Conservation (phyloP, 192 early-diverging fungal species). For the Fimicolochytrium jonesii region DNA sequence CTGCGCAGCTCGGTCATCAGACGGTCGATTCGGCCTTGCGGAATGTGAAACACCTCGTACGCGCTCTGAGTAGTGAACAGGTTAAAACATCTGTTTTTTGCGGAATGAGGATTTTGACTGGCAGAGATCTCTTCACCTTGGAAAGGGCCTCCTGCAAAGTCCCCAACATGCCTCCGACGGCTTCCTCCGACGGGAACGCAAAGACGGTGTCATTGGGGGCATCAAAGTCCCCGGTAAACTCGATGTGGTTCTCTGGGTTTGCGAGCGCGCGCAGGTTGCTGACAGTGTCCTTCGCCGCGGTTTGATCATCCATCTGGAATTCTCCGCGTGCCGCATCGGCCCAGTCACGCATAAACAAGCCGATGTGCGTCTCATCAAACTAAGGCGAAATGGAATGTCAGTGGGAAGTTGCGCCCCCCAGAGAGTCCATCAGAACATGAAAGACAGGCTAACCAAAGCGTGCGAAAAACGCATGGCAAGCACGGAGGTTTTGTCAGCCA, state of each 20-base stretch:
- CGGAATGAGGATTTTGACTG: no score
- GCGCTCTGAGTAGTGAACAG: not conserved
- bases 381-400: not conserved
- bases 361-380: not conserved
- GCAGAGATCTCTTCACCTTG: no score
- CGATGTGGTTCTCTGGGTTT: not conserved
- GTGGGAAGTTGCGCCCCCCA: not conserved
- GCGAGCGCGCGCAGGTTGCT: no score
- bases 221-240: not conserved
- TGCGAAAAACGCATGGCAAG: slow-evolving; percentile 4
- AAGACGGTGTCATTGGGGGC: not conserved
- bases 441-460: not conserved
- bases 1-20: not conserved
- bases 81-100: no score
- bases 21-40: not conserved
- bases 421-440: not conserved
- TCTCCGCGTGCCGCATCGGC: not conserved
- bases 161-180: not conserved
- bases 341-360: slow-evolving; percentile 9
- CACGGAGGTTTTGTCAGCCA: not conserved
- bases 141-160: not conserved
- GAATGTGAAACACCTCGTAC: not conserved
- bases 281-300: not conserved
- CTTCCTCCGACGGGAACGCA: not conserved
- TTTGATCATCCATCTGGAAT: not conserved